Percentiles rank a stretch among this genome's conserved stretches.
These are phyloP conservation scores for Crucihimalaya himalaica DNA, from an alignment of 345 rosid species.

Conservation along the genomic window DNA sequence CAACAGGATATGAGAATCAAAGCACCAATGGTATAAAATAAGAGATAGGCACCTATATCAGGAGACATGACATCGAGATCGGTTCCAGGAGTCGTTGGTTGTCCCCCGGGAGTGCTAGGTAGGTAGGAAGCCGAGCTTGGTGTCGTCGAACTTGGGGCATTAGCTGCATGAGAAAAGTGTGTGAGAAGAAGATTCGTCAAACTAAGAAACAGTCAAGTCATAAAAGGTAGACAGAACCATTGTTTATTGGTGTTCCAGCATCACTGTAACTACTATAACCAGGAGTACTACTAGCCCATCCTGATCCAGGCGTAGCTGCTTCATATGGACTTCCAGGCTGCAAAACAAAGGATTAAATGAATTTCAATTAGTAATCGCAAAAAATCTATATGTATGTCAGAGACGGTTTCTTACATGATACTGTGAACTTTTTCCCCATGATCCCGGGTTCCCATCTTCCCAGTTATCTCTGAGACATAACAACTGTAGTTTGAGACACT, in stretches of 20 bases:
- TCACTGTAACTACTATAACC: slow-evolving; percentile 75
- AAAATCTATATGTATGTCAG: neutral
- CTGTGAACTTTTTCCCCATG: slow-evolving; percentile 77
- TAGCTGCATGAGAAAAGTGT: slow-evolving; percentile 48
- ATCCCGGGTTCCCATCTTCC: slow-evolving; percentile 81
- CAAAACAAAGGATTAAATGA: slow-evolving; percentile 1
- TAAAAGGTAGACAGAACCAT: slow-evolving; percentile 47
- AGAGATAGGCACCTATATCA: slow-evolving; percentile 49
- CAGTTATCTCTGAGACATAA: slow-evolving; percentile 61
- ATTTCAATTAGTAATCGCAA: neutral
- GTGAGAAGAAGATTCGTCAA: neutral
- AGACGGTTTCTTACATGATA: slow-evolving; percentile 54
- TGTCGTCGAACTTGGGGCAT: slow-evolving; percentile 85
- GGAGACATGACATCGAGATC: slow-evolving; percentile 82
- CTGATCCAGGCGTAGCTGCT: slow-evolving; percentile 83
- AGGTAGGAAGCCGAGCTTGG: slow-evolving; percentile 67
- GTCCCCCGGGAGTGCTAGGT: slow-evolving; percentile 90
- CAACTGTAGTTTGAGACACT: neutral
- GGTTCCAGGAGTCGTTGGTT: slow-evolving; percentile 75
- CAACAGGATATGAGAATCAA: neutral
- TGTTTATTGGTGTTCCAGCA: slow-evolving; percentile 76
- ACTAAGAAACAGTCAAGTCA: neutral
- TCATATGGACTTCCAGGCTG: slow-evolving; percentile 80
- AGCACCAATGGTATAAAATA: neutral
- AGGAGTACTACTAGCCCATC: slow-evolving; percentile 67